Evolutionary conservation across 2,329 filamentous ascomycete species (phyloP).

Genomic region (Dactylellina leptospora): DNA sequence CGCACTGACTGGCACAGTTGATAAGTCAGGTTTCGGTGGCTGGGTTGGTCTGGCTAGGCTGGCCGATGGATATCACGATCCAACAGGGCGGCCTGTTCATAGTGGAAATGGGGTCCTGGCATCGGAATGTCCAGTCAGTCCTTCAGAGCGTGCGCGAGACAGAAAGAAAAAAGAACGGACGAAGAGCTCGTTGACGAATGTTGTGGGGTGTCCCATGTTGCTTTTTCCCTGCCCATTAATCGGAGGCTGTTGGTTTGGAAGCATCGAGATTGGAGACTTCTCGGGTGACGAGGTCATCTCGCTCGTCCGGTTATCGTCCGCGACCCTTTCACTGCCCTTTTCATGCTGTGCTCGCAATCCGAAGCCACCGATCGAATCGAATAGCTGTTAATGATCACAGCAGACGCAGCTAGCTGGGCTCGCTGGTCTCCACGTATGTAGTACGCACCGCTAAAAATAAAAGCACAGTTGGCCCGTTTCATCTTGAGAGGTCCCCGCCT

Average conservation of each 20-base stretch:
- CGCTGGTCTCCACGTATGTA: too few species aligned
- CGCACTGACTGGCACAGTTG: too few species aligned
- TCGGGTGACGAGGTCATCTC: conserved; percentile 40
- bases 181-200: neutral
- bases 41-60: neutral
- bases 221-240: conserved; percentile 3
- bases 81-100: neutral
- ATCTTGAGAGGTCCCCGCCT: conserved; percentile 23
- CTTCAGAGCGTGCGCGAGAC: neutral
- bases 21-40: too few species aligned
- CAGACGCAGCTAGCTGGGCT: too few species aligned
- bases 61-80: too few species aligned
- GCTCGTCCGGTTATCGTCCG: conserved; percentile 3
- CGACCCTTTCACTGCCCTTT: conserved; percentile 12
- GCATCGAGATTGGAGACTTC: conserved; percentile 4
- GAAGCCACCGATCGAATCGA: neutral
- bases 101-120: neutral
- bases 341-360: neutral
- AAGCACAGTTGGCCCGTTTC: conserved; percentile 21
- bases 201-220: neutral
- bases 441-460: conserved; percentile 17
- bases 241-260: neutral
- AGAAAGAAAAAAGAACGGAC: neutral
- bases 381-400: too few species aligned
- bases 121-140: neutral